phyloP scores from a whole-genome alignment of 2,329 filamentous ascomycete genomes.

The Venturia asperata region DNA sequence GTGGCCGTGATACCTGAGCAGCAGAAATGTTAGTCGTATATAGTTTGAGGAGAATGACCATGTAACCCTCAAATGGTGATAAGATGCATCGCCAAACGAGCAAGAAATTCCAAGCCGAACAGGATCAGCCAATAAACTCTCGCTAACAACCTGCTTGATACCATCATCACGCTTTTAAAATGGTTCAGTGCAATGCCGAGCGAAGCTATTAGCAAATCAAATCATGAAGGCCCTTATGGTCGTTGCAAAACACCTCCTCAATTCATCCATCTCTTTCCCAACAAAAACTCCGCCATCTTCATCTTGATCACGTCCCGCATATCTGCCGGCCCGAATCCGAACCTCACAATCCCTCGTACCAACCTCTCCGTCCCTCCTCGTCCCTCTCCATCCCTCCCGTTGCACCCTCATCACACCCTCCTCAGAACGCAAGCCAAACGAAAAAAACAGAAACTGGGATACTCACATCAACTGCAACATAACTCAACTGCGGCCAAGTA shows the following conservation, averaged over 20 bases:
- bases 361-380: not conserved
- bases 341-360: not conserved
- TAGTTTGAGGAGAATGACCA: not conserved
- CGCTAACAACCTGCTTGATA: not conserved
- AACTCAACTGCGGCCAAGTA: constrained; percentile 95
- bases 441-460: not conserved
- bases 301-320: not conserved
- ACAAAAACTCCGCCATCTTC: not conserved
- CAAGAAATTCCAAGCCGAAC: not conserved
- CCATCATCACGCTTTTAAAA: not conserved
- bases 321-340: not conserved
- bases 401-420: not conserved
- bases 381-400: not conserved
- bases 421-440: not conserved
- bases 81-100: not conserved
- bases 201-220: not conserved
- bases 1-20: constrained; percentile 60
- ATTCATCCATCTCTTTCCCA: not conserved
- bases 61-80: not conserved
- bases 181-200: not conserved
- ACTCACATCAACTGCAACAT: constrained; percentile 78
- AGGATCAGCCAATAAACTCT: not conserved
- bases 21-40: not conserved
- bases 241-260: not conserved
- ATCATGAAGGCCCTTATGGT: not conserved